phyloP scores from a whole-genome alignment of 495 filamentous ascomycete genomes.

The Penicillium pulvis region DNA sequence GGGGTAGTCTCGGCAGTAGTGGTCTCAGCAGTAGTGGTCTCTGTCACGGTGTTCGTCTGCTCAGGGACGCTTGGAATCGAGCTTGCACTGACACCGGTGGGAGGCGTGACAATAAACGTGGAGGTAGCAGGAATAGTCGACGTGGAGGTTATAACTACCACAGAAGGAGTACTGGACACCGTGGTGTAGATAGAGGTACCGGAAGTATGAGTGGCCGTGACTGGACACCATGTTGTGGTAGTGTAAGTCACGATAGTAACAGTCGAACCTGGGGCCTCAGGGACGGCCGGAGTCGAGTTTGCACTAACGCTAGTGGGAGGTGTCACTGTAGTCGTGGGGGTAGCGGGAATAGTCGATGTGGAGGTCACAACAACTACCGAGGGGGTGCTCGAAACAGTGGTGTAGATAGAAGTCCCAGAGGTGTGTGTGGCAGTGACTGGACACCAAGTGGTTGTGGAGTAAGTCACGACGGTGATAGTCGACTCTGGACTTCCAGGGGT shows the following conservation, averaged over 20 bases:
- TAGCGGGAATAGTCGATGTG: slow-evolving; percentile 8
- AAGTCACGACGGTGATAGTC: slow-evolving; percentile 43
- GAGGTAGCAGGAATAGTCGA: slow-evolving; percentile 39
- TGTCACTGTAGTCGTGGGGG: background rate
- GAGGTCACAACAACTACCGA: slow-evolving; percentile 35
- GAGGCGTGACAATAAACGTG: slow-evolving; percentile 19
- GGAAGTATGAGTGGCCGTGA: slow-evolving; percentile 38
- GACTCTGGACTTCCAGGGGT: slow-evolving; percentile 19
- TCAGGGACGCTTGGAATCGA: background rate
- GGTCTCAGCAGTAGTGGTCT: background rate
- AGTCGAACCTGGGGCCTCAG: slow-evolving; percentile 8
- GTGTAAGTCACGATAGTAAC: slow-evolving; percentile 20
- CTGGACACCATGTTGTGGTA: slow-evolving; percentile 44
- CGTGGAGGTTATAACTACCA: slow-evolving; percentile 35
- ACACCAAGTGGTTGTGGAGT: slow-evolving; percentile 50
- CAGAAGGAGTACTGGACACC: slow-evolving; percentile 38
- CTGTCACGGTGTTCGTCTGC: background rate
- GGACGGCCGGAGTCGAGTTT: background rate
- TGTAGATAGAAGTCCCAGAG: slow-evolving; percentile 9
- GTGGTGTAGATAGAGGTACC: slow-evolving; percentile 33
- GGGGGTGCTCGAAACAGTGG: slow-evolving; percentile 12
- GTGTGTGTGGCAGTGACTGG: slow-evolving; percentile 43
- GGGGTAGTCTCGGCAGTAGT: slow-evolving; percentile 11
- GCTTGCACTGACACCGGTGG: slow-evolving; percentile 7
- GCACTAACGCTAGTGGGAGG: background rate